Evolutionary conservation across 164 flowering plant genomes (phyloP).

Genomic region (Buxus sempervirens): DNA sequence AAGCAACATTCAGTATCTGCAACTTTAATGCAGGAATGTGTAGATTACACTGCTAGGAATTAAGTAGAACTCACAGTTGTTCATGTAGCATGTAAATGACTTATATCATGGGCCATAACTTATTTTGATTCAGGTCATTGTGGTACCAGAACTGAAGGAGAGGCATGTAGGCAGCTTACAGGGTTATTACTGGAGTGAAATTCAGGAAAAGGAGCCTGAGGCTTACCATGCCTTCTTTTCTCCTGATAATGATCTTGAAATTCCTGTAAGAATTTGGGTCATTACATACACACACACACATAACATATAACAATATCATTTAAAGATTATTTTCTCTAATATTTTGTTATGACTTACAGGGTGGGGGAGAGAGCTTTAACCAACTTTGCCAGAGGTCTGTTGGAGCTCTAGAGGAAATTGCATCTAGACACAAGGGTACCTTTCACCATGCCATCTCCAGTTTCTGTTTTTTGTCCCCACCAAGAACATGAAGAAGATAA

Average conservation of each 20-base stretch:
- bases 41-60: too few relatives aligned
- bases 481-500: too few relatives aligned
- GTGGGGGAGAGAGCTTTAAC: constrained; percentile 32
- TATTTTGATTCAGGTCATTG: constrained; percentile 18
- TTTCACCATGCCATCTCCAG: not conserved
- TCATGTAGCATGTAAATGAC: too few relatives aligned
- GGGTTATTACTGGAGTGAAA: constrained; percentile 26
- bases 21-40: too few relatives aligned
- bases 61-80: too few relatives aligned
- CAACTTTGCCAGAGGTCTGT: constrained; percentile 31
- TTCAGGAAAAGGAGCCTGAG: constrained; percentile 29
- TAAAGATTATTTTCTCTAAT: too few relatives aligned
- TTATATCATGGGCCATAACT: not conserved
- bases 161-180: constrained; percentile 32
- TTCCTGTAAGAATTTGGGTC: constrained; percentile 16
- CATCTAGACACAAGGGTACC: constrained; percentile 28
- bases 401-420: constrained; percentile 28
- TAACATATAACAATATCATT: too few relatives aligned
- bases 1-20: too few relatives aligned
- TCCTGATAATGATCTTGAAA: constrained; percentile 23
- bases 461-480: too few relatives aligned
- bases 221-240: constrained; percentile 33
- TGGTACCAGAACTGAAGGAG: constrained; percentile 28
- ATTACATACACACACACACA: too few relatives aligned
- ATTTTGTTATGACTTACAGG: constrained; percentile 15